Evolutionary conservation across 305 asterid species (phyloP).

Genomic region (Fraxinus sp.): DNA sequence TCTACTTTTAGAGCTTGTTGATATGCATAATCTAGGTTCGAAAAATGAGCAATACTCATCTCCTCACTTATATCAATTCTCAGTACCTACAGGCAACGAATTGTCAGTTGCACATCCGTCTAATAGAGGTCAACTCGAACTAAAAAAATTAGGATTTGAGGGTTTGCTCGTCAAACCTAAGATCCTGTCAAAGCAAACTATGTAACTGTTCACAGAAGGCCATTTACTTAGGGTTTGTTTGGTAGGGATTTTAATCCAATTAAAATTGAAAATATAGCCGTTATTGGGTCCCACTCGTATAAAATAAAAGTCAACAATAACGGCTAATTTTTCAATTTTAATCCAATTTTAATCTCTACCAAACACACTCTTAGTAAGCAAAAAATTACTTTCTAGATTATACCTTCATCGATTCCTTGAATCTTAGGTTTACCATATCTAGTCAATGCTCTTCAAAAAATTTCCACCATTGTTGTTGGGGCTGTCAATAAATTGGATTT

Average conservation of each 20-base stretch:
- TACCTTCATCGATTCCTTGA: not conserved
- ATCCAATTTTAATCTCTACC: too few species aligned
- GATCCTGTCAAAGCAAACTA: not conserved
- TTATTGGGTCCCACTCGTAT: too few species aligned
- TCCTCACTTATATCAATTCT: not conserved
- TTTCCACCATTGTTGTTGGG: not conserved
- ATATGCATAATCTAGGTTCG: not conserved
- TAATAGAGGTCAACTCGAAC: not conserved
- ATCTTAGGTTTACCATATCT: not conserved
- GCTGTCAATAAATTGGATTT: too few species aligned
- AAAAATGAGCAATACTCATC: not conserved
- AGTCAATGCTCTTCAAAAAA: not conserved
- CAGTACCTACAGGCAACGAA: not conserved
- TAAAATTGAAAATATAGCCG: too few species aligned
- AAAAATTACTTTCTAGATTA: not conserved
- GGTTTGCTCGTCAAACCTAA: not conserved
- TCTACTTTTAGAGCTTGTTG: not conserved
- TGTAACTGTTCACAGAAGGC: not conserved
- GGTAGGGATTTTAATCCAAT: too few species aligned
- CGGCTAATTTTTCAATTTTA: too few species aligned
- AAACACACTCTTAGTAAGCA: not conserved
- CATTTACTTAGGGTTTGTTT: not conserved
- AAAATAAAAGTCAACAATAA: too few species aligned
- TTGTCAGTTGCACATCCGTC: not conserved
- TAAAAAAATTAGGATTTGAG: not conserved